Conservation (phyloP, 768 basidiomycete genomes). For the Boletus vinaceobasis region DNA sequence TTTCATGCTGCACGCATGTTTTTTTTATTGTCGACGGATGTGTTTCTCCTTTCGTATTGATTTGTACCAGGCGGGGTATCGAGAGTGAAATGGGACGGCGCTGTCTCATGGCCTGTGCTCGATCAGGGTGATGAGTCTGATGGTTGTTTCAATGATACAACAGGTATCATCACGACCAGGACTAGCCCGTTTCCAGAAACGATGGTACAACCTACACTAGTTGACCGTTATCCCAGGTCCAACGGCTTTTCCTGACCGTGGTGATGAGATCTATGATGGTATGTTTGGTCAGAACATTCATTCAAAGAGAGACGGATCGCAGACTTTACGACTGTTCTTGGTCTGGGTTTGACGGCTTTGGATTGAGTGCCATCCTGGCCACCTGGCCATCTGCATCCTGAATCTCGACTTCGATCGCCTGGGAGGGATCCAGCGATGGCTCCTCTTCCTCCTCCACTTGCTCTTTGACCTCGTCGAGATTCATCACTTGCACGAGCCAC, state of each 20-base stretch:
- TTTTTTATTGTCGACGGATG: neutral
- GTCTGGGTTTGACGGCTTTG: neutral
- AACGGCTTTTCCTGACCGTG: neutral
- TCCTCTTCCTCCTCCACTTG: constrained; percentile 27
- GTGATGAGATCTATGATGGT: neutral
- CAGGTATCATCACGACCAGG: no score
- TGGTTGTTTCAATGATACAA: neutral
- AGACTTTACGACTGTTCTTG: neutral
- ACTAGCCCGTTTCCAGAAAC: no score
- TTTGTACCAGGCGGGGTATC: constrained; percentile 8
- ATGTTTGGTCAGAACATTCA: neutral
- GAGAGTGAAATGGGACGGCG: neutral
- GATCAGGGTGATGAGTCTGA: neutral
- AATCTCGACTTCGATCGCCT: constrained; percentile 64
- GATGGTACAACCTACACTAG: neutral
- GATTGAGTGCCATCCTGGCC: constrained; percentile 55
- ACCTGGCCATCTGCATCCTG: constrained; percentile 68
- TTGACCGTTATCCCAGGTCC: neutral
- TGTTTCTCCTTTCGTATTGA: constrained; percentile 4
- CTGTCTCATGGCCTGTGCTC: neutral
- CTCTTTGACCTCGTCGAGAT: constrained; percentile 51
- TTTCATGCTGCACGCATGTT: neutral
- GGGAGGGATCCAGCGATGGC: constrained; percentile 28
- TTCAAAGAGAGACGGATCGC: neutral
- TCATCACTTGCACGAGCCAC: constrained; percentile 82